phyloP scores from a whole-genome alignment of 176 grass and related monocot species.

The Guadua angustifolia region DNA sequence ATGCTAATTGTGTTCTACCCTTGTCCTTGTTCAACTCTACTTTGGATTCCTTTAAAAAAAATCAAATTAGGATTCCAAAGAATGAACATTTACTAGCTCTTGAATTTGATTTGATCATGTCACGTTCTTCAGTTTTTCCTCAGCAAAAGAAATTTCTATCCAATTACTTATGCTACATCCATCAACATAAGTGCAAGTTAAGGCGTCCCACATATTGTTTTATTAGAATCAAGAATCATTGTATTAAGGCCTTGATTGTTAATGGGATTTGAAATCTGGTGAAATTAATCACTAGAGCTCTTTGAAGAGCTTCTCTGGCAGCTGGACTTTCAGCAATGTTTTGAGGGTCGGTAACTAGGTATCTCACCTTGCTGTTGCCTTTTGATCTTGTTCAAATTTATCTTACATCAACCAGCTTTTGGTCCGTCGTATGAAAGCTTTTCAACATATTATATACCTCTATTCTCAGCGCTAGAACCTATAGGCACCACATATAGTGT shows the following conservation, averaged over 20 bases:
- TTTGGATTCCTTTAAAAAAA: too few relatives aligned
- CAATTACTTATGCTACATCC: background rate
- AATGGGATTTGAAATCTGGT: background rate
- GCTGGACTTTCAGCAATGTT: conserved; percentile 44
- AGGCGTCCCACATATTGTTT: conserved; percentile 2
- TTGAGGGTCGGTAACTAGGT: conserved; percentile 47
- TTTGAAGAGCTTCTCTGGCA: conserved; percentile 16
- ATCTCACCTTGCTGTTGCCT: background rate
- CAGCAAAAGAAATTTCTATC: background rate
- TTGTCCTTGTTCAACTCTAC: too few relatives aligned
- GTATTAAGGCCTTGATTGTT: conserved; percentile 27
- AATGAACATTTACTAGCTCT: too few relatives aligned
- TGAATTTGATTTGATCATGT: background rate
- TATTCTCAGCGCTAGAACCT: too few relatives aligned
- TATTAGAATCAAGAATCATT: conserved; percentile 11
- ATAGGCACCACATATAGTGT: background rate
- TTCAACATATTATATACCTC: background rate
- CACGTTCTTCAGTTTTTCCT: background rate
- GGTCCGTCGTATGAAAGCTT: background rate
- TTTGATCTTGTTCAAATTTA: conserved; percentile 23
- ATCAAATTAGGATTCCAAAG: too few relatives aligned
- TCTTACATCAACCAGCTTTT: background rate
- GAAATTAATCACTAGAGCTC: conserved; percentile 5
- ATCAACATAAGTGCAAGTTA: background rate
- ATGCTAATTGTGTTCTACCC: too few relatives aligned